phyloP scores from a whole-genome alignment of 495 filamentous ascomycete species.

The Aspergillus homomorphus region DNA sequence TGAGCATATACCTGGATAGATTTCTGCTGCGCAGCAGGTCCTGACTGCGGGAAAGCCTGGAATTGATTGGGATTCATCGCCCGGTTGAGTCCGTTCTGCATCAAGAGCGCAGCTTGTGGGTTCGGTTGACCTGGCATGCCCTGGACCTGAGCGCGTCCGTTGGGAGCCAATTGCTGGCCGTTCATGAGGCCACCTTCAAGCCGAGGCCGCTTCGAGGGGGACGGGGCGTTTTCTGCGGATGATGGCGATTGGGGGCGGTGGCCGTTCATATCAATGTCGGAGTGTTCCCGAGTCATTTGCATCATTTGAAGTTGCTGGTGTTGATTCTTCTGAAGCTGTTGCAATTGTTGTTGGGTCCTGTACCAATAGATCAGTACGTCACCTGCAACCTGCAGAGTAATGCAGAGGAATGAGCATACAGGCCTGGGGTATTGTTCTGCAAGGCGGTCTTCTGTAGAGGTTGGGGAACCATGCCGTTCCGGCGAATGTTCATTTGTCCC shows the following conservation, averaged over 20 bases:
- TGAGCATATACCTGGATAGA: slow-evolving; percentile 82
- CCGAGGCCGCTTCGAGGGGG: slow-evolving; percentile 87
- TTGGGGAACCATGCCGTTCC: slow-evolving; percentile 42
- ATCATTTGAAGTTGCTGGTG: slow-evolving; percentile 60
- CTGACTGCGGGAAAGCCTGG: slow-evolving; percentile 60
- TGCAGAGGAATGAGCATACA: slow-evolving; percentile 31
- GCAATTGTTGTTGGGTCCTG: slow-evolving; percentile 50
- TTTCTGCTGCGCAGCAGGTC: slow-evolving; percentile 67
- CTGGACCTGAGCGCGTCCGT: slow-evolving; percentile 70
- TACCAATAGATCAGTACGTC: slow-evolving; percentile 17
- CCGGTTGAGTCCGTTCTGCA: slow-evolving; percentile 72
- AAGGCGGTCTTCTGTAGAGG: slow-evolving; percentile 70
- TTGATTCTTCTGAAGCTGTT: slow-evolving; percentile 66
- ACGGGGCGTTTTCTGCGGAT: slow-evolving; percentile 82
- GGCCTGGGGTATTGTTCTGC: slow-evolving; percentile 60
- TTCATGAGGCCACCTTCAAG: slow-evolving; percentile 73
- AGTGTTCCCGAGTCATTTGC: slow-evolving; percentile 81
- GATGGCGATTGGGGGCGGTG: slow-evolving; percentile 78
- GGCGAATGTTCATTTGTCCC: slow-evolving; percentile 51
- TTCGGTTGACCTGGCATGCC: slow-evolving; percentile 69
- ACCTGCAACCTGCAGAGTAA: slow-evolving; percentile 5
- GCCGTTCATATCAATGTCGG: slow-evolving; percentile 82
- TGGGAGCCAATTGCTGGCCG: slow-evolving; percentile 73
- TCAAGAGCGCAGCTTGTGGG: slow-evolving; percentile 58
- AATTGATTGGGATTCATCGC: slow-evolving; percentile 74